Base-by-base conservation (phyloP, 2,329 filamentous ascomycete genomes). In the Hymenoscyphus fructigenus region DNA sequence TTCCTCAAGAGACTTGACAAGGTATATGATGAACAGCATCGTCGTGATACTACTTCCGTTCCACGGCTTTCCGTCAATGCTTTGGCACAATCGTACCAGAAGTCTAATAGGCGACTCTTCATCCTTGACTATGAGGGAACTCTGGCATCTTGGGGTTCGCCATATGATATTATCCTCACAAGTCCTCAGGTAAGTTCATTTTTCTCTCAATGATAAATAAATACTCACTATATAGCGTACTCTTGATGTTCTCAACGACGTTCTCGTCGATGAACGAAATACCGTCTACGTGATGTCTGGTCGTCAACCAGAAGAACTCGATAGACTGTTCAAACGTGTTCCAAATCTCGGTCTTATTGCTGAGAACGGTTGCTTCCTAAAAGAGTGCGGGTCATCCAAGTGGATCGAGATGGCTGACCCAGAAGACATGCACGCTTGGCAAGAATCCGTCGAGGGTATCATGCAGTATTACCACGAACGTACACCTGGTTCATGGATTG, bases 101-200 rank as follows among this genome's bases (percentile, higher is more conserved):
- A 80, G 9, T 85, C 91, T 0, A 77, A 86, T 53, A 85, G 86
- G 23, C 88, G 93, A 17, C 82, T 98, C 2, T 95, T 98, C 77
- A 88, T 98, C 69, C 83, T 98, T 56, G 94, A 98, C 74, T 96
- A 97, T 74, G 94, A 98, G 77, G 94, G 93, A 56, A 98, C 94
- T 0, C 81, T 98, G 7, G 91, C 95, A 55, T 92, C 90, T 61
- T 95, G 92, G 85, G 92, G 92, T 3, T 91, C 91, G 0, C 89
- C 92, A 63, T 91, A 88, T 66, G 90, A 91, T 73, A 94, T 95
- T 67, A 92, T 97, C 59, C 84, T 95, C 20, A 90, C 92, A 60
- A 96, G 91, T 69, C 93, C 93, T 2, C 90, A 85, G 75, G 78
- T 82, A 74, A 73, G 76, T 75, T 17, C 20, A 15, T 14, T n/a